These are phyloP conservation scores for Fusarium begoniae DNA, from an alignment of 2,329 filamentous ascomycete species.

Conservation along the genomic window DNA sequence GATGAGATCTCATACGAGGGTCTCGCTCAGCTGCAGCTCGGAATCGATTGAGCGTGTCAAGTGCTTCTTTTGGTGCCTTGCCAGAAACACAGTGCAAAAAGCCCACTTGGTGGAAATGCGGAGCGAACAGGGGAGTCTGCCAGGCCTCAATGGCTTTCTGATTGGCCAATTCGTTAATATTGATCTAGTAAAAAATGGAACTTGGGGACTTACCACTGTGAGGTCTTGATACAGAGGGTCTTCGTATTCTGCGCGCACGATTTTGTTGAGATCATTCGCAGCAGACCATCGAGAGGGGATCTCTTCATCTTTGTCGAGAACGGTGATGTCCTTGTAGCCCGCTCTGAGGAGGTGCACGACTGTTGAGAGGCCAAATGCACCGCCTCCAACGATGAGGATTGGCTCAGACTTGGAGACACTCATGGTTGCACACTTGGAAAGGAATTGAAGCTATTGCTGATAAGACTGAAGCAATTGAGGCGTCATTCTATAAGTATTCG, in stretches of 20 bases:
- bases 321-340: constrained; percentile 57
- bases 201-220: constrained; percentile 54
- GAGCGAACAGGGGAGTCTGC: constrained; percentile 61
- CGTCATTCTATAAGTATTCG: not conserved
- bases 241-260: constrained; percentile 67
- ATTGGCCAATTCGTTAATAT: not conserved
- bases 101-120: constrained; percentile 56
- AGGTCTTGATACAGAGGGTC: constrained; percentile 65
- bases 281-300: constrained; percentile 60
- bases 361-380: constrained; percentile 61
- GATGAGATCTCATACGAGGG: constrained; percentile 51
- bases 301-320: constrained; percentile 53
- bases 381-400: constrained; percentile 55
- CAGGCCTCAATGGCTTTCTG: constrained; percentile 61
- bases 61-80: constrained; percentile 57
- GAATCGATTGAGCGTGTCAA: constrained; percentile 55
- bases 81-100: constrained; percentile 60
- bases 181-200: not conserved
- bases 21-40: constrained; percentile 52
- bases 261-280: constrained; percentile 70
- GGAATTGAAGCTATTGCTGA: not conserved
- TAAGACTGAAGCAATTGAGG: not conserved
- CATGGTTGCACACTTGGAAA: constrained; percentile 5
- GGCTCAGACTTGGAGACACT: constrained; percentile 34
- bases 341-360: constrained; percentile 55